A percentile compares a stretch with the other conserved stretches of the same genome.
Evolutionary conservation across 2,329 filamentous ascomycete genomes (phyloP).

Genomic region (Xylariaceae sp.): DNA sequence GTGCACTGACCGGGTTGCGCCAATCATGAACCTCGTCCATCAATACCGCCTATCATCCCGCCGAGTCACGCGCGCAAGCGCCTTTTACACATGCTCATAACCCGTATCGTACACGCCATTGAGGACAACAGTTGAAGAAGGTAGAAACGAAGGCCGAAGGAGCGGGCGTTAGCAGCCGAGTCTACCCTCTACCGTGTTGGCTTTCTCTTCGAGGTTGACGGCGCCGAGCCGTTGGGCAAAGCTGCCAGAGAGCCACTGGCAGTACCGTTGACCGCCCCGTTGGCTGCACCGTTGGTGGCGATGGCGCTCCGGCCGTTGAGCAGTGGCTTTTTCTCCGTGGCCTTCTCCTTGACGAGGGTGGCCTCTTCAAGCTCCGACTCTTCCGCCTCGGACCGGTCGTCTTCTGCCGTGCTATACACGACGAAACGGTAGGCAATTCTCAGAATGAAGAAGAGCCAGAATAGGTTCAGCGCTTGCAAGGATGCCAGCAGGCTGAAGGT

Average conservation of each 20-base stretch:
- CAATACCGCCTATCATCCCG: not conserved
- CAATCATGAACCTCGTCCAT: not conserved
- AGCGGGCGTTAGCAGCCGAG: too few species aligned
- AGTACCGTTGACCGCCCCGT: slow-evolving; percentile 15
- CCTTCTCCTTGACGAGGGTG: slow-evolving; percentile 12
- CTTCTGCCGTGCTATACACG: slow-evolving; percentile 51
- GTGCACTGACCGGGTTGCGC: too few species aligned
- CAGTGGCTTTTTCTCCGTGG: slow-evolving; percentile 10
- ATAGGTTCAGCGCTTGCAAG: slow-evolving; percentile 69
- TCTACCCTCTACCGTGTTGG: slow-evolving; percentile 16
- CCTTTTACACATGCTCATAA: too few species aligned
- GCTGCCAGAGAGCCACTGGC: slow-evolving; percentile 13
- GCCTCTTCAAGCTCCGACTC: slow-evolving; percentile 52
- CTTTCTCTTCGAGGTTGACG: slow-evolving; percentile 16
- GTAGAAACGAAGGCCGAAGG: slow-evolving; percentile 10
- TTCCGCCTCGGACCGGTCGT: slow-evolving; percentile 64
- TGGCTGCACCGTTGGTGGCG: slow-evolving; percentile 18
- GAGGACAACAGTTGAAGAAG: not conserved
- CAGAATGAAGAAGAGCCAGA: slow-evolving; percentile 74
- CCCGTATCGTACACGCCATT: slow-evolving; percentile 10
- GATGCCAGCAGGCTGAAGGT: slow-evolving; percentile 55
- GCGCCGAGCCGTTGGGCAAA: too few species aligned
- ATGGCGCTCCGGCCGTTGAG: slow-evolving; percentile 19
- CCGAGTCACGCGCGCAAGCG: too few species aligned
- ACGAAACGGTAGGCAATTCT: slow-evolving; percentile 67